phyloP scores from a whole-genome alignment of 148 eudicot genomes.

The Selenicereus undatus region DNA sequence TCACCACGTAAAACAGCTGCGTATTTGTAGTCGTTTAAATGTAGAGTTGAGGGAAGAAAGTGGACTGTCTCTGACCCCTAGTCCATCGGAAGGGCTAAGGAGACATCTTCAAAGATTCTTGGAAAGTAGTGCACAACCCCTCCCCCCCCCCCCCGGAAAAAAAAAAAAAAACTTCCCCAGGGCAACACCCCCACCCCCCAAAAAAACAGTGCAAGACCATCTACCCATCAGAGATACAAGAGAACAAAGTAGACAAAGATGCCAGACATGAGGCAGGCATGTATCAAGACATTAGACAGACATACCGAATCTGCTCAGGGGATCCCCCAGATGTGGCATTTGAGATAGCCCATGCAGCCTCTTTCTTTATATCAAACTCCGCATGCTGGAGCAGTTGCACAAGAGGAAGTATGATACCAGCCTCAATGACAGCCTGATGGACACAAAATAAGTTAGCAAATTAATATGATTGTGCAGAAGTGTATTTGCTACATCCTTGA shows the following conservation, averaged over 20 bases:
- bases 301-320: conserved; percentile 65
- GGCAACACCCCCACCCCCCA: neutral
- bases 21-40: too few species aligned
- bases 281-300: neutral
- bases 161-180: neutral
- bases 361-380: conserved; percentile 75
- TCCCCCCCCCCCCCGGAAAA: neutral
- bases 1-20: neutral
- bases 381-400: conserved; percentile 65
- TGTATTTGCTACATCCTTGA: neutral
- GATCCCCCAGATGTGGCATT: conserved; percentile 81
- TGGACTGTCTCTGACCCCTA: too few species aligned
- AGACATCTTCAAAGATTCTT: too few species aligned
- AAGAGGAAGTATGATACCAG: conserved; percentile 49
- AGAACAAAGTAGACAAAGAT: neutral
- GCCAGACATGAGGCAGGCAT: neutral
- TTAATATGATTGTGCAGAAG: neutral
- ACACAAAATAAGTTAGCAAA: neutral
- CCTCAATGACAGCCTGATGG: conserved; percentile 65
- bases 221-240: neutral
- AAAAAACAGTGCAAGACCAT: neutral
- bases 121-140: too few species aligned
- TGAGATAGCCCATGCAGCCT: conserved; percentile 84
- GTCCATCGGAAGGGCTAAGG: too few species aligned
- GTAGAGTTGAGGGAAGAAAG: too few species aligned